Evolutionary conservation across 345 rosid genomes (phyloP).

Genomic region (Brassica nigra): DNA sequence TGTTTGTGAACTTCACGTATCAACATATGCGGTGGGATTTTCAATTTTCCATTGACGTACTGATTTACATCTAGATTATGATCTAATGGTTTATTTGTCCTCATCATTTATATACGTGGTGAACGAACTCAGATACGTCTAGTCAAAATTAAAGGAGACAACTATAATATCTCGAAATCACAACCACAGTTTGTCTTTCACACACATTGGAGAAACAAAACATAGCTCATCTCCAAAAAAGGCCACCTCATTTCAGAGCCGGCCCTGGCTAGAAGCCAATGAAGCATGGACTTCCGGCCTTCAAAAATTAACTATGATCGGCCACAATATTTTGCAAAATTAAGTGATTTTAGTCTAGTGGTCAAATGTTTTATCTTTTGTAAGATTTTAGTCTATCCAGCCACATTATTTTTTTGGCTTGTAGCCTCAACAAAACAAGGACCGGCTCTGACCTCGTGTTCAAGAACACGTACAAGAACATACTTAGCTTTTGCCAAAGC

Average conservation of each 20-base stretch:
- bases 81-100: neutral
- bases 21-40: neutral
- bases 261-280: too few relatives aligned
- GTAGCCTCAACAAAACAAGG: too few relatives aligned
- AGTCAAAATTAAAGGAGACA: neutral
- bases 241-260: conserved; percentile 31
- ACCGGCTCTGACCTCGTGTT: conserved; percentile 43
- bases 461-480: conserved; percentile 53
- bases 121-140: neutral
- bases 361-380: too few relatives aligned
- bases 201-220: neutral
- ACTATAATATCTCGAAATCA: neutral
- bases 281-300: too few relatives aligned
- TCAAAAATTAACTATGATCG: too few relatives aligned
- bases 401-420: too few relatives aligned
- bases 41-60: neutral
- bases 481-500: conserved; percentile 52
- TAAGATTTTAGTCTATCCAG: too few relatives aligned
- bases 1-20: neutral
- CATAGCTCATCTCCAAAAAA: conserved; percentile 65
- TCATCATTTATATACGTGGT: neutral
- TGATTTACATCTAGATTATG: too few relatives aligned
- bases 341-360: too few relatives aligned
- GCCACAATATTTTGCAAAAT: too few relatives aligned
- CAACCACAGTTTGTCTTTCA: neutral